phyloP scores from a whole-genome alignment of 768 basidiomycete species.

The Boletus rufocinnamomeus region DNA sequence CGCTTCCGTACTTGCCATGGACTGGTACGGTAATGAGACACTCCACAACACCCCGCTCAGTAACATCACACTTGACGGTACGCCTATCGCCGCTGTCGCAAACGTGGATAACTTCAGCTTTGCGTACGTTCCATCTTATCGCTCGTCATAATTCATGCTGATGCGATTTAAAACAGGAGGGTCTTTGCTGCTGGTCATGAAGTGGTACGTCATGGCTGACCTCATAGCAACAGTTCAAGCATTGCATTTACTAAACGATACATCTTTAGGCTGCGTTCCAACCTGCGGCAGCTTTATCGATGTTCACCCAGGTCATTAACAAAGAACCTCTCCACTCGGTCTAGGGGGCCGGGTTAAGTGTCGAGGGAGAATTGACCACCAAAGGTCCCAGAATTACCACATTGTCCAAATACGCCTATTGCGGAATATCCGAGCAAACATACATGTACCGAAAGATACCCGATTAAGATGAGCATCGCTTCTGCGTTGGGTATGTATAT shows the following conservation, averaged over 20 bases:
- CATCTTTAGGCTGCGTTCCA: conserved; percentile 57
- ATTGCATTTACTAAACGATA: not conserved
- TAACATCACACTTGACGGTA: conserved; percentile 59
- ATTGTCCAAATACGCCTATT: conserved; percentile 37
- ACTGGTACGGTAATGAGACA: conserved; percentile 46
- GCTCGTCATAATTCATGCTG: not conserved
- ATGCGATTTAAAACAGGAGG: conserved; percentile 37
- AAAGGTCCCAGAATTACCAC: conserved; percentile 2
- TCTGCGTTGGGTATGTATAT: conserved; percentile 66
- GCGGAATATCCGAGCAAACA: conserved; percentile 60
- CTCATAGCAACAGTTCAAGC: too few relatives aligned
- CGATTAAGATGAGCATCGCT: conserved; percentile 62
- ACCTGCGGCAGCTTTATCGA: conserved; percentile 55
- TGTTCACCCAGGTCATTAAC: conserved; percentile 57
- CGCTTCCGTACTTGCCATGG: conserved; percentile 44
- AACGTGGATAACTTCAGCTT: conserved; percentile 70
- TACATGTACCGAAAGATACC: conserved; percentile 62
- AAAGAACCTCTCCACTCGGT: conserved; percentile 57
- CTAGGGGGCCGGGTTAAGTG: conserved; percentile 1
- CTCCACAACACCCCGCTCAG: conserved; percentile 43
- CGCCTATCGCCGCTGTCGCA: conserved; percentile 56
- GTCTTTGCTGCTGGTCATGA: conserved; percentile 62
- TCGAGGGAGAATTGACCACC: not conserved
- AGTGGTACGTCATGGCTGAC: conserved; percentile 46
- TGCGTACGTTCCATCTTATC: conserved; percentile 47